These are phyloP conservation scores for Diaporthe capsici DNA, from an alignment of 2,329 filamentous ascomycete species.

Conservation along the genomic window DNA sequence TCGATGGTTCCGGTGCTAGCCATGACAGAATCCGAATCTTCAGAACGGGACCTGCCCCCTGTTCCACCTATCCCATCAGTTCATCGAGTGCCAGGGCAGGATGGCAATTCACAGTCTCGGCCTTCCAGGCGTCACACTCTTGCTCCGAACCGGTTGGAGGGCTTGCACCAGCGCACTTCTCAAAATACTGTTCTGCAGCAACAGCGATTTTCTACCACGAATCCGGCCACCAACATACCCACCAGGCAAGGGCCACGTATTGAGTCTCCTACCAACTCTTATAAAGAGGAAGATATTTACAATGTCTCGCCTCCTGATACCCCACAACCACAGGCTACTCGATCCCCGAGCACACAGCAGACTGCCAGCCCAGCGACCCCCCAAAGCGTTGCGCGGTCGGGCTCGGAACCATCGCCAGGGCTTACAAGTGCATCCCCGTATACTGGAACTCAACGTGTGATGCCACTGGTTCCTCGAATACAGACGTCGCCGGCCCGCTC, in stretches of 20 bases:
- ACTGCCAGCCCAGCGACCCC: slow-evolving; percentile 37
- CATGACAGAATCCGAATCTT: slow-evolving; percentile 42
- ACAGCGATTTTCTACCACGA: slow-evolving; percentile 52
- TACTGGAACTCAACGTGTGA: slow-evolving; percentile 41
- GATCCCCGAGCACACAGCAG: slow-evolving; percentile 40
- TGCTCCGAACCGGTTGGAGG: slow-evolving; percentile 34
- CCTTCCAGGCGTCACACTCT: slow-evolving; percentile 35
- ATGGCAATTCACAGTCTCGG: neutral
- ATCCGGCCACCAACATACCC: slow-evolving; percentile 41
- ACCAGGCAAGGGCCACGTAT: slow-evolving; percentile 21
- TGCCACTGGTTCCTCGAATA: slow-evolving; percentile 43
- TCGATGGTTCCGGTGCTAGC: slow-evolving; percentile 54
- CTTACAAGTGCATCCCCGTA: slow-evolving; percentile 39
- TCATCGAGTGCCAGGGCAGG: slow-evolving; percentile 44
- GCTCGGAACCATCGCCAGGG: slow-evolving; percentile 29
- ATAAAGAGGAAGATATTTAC: slow-evolving; percentile 59
- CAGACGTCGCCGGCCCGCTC: slow-evolving; percentile 40
- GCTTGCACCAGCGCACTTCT: slow-evolving; percentile 15
- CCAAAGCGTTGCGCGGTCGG: slow-evolving; percentile 12
- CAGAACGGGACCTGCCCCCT: slow-evolving; percentile 39
- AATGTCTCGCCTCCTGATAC: slow-evolving; percentile 63
- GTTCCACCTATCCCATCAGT: slow-evolving; percentile 46
- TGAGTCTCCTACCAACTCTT: slow-evolving; percentile 3
- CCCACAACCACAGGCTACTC: slow-evolving; percentile 47
- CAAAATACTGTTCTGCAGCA: slow-evolving; percentile 49